Conservation (phyloP, 1,139 yeast genomes). For the Taphrina sp. region DNA sequence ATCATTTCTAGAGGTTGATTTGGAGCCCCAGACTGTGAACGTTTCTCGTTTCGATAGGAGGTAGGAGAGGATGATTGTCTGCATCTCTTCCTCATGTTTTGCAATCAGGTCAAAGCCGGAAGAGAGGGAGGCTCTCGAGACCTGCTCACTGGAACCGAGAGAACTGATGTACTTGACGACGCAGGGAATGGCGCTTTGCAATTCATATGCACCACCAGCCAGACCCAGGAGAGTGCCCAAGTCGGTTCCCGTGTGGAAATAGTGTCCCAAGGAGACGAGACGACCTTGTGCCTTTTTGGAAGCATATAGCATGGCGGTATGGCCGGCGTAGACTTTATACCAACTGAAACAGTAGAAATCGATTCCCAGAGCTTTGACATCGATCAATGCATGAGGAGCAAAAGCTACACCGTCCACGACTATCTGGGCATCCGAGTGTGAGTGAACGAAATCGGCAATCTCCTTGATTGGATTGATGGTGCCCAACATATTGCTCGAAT, state of each 20-base stretch:
- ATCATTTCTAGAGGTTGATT: neutral
- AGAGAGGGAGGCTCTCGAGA: neutral
- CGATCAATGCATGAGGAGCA: neutral
- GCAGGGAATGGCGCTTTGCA: neutral
- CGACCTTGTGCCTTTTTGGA: neutral
- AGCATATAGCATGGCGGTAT: slow-evolving; percentile 5
- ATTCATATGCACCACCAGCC: slow-evolving; percentile 2
- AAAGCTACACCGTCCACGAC: slow-evolving; percentile 3
- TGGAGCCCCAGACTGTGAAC: neutral
- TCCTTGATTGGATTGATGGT: slow-evolving; percentile 9
- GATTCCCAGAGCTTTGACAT: neutral
- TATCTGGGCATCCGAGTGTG: neutral
- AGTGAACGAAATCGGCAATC: neutral
- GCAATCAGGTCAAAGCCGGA: neutral
- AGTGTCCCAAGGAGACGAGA: neutral
- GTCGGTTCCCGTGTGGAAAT: neutral
- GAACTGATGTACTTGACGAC: neutral
- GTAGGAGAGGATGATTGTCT: neutral
- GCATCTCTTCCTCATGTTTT: neutral
- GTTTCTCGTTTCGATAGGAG: slow-evolving; percentile 2
- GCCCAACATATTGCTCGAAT: slow-evolving; percentile 3
- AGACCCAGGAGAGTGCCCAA: slow-evolving; percentile 1
- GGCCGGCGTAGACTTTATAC: slow-evolving; percentile 1
- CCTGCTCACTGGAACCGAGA: neutral
- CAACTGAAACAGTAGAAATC: slow-evolving; percentile 6